These are phyloP conservation scores for Verticillium zaregamsianum DNA, from an alignment of 2,329 filamentous ascomycete genomes.

Conservation along the genomic window DNA sequence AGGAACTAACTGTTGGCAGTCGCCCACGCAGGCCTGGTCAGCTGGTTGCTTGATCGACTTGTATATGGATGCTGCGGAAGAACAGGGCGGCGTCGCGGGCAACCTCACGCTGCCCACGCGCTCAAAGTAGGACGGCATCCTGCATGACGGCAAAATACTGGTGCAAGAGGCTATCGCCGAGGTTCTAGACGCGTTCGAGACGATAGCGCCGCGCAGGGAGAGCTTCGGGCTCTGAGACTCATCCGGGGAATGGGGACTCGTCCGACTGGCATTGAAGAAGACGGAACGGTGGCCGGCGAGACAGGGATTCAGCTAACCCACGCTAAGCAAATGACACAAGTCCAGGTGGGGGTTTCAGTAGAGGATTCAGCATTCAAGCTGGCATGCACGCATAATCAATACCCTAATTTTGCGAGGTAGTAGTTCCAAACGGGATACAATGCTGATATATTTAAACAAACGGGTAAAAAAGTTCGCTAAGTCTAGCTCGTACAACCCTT, in stretches of 20 bases:
- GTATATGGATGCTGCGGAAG: conserved; percentile 80
- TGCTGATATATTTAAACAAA: neutral
- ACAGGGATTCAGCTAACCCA: neutral
- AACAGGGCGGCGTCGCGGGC: conserved; percentile 29
- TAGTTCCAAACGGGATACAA: neutral
- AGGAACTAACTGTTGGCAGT: conserved; percentile 43
- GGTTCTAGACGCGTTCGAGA: neutral
- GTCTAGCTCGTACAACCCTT: neutral
- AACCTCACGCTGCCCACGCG: conserved; percentile 17
- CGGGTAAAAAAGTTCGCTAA: neutral
- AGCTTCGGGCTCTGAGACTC: neutral
- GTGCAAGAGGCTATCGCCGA: neutral
- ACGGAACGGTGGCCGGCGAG: neutral
- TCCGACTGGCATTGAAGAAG: neutral
- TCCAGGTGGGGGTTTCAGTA: neutral
- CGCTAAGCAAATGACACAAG: neutral
- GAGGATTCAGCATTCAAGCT: neutral
- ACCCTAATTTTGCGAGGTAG: neutral
- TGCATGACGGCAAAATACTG: neutral
- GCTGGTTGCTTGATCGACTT: conserved; percentile 91
- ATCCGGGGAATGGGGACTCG: neutral
- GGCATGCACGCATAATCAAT: neutral
- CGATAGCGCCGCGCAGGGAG: neutral
- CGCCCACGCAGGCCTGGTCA: conserved; percentile 95
- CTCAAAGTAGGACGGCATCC: conserved; percentile 8